These are phyloP conservation scores for Byssochlamys sp. DNA, from an alignment of 2,329 filamentous ascomycete genomes.

Conservation along the genomic window DNA sequence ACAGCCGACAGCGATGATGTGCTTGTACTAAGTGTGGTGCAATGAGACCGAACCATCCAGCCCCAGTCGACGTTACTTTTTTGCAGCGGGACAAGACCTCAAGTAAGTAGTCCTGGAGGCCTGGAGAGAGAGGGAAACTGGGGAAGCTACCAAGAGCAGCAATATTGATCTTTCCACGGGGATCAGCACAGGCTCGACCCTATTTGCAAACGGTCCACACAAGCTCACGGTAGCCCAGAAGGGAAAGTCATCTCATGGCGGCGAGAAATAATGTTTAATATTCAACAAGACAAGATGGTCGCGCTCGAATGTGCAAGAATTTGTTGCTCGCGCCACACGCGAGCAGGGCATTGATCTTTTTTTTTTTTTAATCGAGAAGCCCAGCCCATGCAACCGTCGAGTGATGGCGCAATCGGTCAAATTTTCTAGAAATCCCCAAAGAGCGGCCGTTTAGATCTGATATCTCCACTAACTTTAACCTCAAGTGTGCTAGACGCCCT, in stretches of 20 bases:
- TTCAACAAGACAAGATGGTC: neutral
- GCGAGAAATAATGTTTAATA: neutral
- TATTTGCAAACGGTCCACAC: neutral
- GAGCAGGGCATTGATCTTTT: neutral
- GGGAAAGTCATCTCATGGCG: neutral
- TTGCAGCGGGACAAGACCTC: too few relatives aligned
- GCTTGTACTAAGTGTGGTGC: constrained; percentile 1
- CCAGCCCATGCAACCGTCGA: neutral
- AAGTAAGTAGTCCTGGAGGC: too few relatives aligned
- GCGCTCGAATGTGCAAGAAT: neutral
- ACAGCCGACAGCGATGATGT: constrained; percentile 1
- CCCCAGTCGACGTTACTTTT: neutral
- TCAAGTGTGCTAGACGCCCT: neutral
- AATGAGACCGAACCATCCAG: constrained; percentile 1
- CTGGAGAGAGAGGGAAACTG: too few relatives aligned
- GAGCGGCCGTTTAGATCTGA: neutral
- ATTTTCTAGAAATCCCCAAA: neutral
- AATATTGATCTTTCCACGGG: neutral
- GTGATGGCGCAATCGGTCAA: neutral
- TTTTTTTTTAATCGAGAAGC: neutral
- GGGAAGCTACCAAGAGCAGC: too few relatives aligned
- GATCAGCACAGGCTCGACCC: neutral
- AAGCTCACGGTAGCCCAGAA: neutral
- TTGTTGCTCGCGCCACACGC: neutral
- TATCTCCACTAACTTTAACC: neutral